A percentile compares a stretch with the other conserved stretches of the same genome.
phyloP scores from a whole-genome alignment of 2,329 filamentous ascomycete species.

The Penicillium paneum region DNA sequence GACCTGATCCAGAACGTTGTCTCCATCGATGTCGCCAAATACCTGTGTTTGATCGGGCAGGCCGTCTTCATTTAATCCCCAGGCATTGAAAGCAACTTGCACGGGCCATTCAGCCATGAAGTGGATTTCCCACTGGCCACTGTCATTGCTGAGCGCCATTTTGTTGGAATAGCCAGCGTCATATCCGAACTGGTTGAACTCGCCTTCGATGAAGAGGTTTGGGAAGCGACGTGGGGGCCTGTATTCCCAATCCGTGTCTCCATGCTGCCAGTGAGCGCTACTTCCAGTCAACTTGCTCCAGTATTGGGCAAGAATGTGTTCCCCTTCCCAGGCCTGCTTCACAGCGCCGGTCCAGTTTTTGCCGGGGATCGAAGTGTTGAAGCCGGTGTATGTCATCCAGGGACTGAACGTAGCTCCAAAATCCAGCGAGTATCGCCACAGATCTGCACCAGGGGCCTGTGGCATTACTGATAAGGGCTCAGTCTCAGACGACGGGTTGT shows the following conservation, averaged over 20 bases:
- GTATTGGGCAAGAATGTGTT: constrained; percentile 63
- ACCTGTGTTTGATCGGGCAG: constrained; percentile 58
- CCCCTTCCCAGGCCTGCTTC: constrained; percentile 58
- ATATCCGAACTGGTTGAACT: constrained; percentile 63
- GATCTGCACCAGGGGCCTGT: constrained; percentile 61
- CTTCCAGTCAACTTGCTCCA: constrained; percentile 59
- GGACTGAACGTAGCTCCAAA: constrained; percentile 59
- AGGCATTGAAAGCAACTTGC: constrained; percentile 61
- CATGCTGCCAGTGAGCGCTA: constrained; percentile 59
- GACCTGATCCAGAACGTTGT: constrained; percentile 59
- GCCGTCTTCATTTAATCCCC: constrained; percentile 64
- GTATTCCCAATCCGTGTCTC: constrained; percentile 47
- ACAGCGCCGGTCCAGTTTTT: constrained; percentile 58
- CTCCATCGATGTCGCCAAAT: constrained; percentile 59
- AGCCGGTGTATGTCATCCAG: constrained; percentile 56
- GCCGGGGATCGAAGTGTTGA: constrained; percentile 47
- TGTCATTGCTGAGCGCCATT: constrained; percentile 46
- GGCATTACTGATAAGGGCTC: constrained; percentile 49
- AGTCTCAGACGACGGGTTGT: constrained; percentile 33
- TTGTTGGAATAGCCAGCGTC: constrained; percentile 58
- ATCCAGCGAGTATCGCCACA: constrained; percentile 61
- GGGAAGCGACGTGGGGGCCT: constrained; percentile 53
- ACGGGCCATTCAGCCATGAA: constrained; percentile 64
- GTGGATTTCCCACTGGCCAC: constrained; percentile 56
- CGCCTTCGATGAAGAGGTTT: constrained; percentile 60